Base-by-base conservation (phyloP, 1,284 basidiomycete species). In the Cutaneotrichosporon sp. region DNA sequence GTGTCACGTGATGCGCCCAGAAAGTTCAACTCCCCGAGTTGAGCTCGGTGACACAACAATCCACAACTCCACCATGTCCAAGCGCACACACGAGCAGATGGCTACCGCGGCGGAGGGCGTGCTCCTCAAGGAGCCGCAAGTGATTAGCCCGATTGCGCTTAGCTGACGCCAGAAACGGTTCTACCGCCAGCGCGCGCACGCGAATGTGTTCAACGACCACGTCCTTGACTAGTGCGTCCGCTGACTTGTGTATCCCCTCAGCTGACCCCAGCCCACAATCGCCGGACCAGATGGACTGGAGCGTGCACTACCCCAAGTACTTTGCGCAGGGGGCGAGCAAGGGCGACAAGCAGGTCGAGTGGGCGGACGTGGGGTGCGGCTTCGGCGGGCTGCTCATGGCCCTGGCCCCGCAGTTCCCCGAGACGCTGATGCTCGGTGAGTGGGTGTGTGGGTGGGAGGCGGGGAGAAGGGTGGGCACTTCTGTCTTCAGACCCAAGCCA, bases 131-230 rank as follows among this genome's bases (percentile, higher is more conserved):
- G 69, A 71, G 34, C 74, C 74, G 11, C 74, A 76, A 62, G 73
- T 73, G n/a, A 52, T 51, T 68, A 13, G 20, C 10, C 1, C 4
- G 5, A 7, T 9, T 4, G 13, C 6, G 11, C 6, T 27, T 14
- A 34, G 34, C 60, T 65, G 52, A 62, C 45, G 11, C 2, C 60
- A 97, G 90, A 98, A 98, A 89, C 87, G 90, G 72, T 92, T 91
- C 80, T 99, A 99, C 80, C 85, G 97, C 24, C 97, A 99, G 77
- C 85, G 97, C 59, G 97, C 95, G 4, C 95, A 99, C 77, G 95
- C 95, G 8, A 99, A 99, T 78, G 95, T 95, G 1, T 98, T 99
- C 80, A 92, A 91, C 14, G 97, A 99, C 79, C 97, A 99, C 80
- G 84, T 87, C 25, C 85, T 99, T 54, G 87, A 89, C 66, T 99